Percentiles rank a stretch among this genome's conserved stretches.
phyloP scores from a whole-genome alignment of 2,329 filamentous ascomycete species.

The Onygenales sp. region DNA sequence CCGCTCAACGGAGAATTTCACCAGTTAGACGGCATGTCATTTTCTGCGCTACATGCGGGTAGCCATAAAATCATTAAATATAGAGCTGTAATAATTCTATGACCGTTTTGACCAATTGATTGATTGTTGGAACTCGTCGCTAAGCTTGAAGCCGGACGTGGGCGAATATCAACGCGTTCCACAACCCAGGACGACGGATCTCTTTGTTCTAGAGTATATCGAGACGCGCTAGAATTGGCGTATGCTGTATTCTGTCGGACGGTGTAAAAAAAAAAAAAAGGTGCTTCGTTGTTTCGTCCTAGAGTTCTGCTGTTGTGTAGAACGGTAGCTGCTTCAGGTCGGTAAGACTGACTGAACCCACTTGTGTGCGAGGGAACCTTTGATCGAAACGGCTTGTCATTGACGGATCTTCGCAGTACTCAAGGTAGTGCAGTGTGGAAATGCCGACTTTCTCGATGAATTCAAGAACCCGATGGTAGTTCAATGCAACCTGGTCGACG shows the following conservation, averaged over 20 bases:
- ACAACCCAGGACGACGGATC: background rate
- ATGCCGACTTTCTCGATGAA: conserved; percentile 52
- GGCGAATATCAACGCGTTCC: background rate
- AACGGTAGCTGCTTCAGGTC: conserved; percentile 27
- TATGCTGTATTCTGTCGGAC: background rate
- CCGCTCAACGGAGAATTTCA: too few species aligned
- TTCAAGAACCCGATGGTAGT: conserved; percentile 61
- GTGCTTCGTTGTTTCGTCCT: background rate
- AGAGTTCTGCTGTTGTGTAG: conserved; percentile 10
- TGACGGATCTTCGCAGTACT: conserved; percentile 14
- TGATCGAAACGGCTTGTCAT: conserved; percentile 17
- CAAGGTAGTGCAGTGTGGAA: conserved; percentile 28
- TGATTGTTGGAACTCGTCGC: too few species aligned
- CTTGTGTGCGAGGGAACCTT: conserved; percentile 28
- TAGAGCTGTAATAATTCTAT: too few species aligned
- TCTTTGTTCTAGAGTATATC: background rate
- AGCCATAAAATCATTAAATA: too few species aligned
- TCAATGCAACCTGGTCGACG: conserved; percentile 74
- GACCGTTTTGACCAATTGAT: too few species aligned
- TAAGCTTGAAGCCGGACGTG: background rate
- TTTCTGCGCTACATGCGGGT: too few species aligned
- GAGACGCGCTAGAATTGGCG: background rate
- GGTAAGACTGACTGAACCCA: conserved; percentile 22
- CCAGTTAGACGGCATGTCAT: too few species aligned
- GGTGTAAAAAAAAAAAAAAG: background rate